Evolutionary conservation across 2,329 filamentous ascomycete species (phyloP).

Genomic region (Tympanopsis confertula): DNA sequence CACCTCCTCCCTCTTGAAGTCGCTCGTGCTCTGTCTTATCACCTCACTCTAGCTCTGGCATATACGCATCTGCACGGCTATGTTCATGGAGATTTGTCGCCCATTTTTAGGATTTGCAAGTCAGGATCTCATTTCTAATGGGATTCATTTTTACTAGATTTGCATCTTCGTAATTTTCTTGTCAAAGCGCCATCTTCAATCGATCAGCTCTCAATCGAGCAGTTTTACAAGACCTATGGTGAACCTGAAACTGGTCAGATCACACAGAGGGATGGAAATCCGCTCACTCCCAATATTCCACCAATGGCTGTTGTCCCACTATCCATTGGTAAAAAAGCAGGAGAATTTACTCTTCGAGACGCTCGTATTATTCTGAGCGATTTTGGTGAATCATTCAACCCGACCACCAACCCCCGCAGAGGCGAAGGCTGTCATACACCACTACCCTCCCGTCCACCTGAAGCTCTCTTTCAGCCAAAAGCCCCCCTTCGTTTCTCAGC

Average conservation of each 20-base stretch:
- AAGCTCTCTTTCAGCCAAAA: slow-evolving; percentile 6
- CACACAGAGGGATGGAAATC: slow-evolving; percentile 8
- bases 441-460: slow-evolving; percentile 8
- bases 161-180: slow-evolving; percentile 15
- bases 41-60: slow-evolving; percentile 9
- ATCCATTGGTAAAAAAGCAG: slow-evolving; percentile 14
- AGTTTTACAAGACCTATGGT: slow-evolving; percentile 17
- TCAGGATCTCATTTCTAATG: background rate
- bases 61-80: slow-evolving; percentile 12
- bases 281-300: slow-evolving; percentile 13
- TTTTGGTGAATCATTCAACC: slow-evolving; percentile 19
- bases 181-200: slow-evolving; percentile 12
- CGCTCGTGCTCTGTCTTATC: slow-evolving; percentile 11
- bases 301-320: slow-evolving; percentile 12
- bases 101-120: background rate
- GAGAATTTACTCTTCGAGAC: slow-evolving; percentile 15
- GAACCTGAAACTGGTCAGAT: slow-evolving; percentile 14
- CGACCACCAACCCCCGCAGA: slow-evolving; percentile 8
- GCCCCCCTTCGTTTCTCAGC: slow-evolving; percentile 5
- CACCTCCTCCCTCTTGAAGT: slow-evolving; percentile 11
- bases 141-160: slow-evolving; percentile 8
- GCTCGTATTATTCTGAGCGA: slow-evolving; percentile 16
- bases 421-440: slow-evolving; percentile 9
- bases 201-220: slow-evolving; percentile 14
- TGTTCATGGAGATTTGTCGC: slow-evolving; percentile 12